Evolutionary conservation across 345 rosid species (phyloP).

Genomic region (Eucalyptus erythrocorys): DNA sequence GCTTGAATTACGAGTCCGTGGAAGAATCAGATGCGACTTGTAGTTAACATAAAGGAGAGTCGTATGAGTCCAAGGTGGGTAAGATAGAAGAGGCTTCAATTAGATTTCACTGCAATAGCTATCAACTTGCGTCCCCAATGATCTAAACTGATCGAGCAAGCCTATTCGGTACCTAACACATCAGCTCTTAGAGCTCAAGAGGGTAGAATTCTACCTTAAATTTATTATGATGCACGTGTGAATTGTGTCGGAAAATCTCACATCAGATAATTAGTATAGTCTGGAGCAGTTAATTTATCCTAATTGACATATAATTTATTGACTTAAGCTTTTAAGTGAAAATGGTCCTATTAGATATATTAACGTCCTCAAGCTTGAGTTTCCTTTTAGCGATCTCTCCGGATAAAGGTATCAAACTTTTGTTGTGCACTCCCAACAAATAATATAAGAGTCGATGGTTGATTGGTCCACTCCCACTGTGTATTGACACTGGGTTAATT

Average conservation of each 20-base stretch:
- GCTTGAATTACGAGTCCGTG: neutral
- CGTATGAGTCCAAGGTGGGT: neutral
- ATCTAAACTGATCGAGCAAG: neutral
- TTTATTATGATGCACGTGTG: neutral
- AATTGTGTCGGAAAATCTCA: too few relatives aligned
- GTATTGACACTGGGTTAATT: too few relatives aligned
- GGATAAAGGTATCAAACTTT: too few relatives aligned
- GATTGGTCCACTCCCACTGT: too few relatives aligned
- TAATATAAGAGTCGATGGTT: too few relatives aligned
- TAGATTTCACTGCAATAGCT: neutral
- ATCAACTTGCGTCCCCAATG: neutral
- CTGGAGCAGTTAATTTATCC: too few relatives aligned
- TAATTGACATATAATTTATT: rapidly evolving
- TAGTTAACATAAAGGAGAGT: neutral
- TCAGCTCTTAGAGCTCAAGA: neutral
- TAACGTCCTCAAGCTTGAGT: too few relatives aligned
- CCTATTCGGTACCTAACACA: neutral
- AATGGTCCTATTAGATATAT: too few relatives aligned
- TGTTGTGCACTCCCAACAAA: too few relatives aligned
- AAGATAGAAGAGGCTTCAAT: neutral
- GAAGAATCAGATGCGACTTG: neutral
- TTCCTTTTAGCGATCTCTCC: rapidly evolving
- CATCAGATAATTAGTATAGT: too few relatives aligned
- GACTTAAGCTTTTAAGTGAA: too few relatives aligned
- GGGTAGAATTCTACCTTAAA: neutral